Evolutionary conservation across 805 yeast species (phyloP).

Genomic region (Aciculoconidium aculeatum): DNA sequence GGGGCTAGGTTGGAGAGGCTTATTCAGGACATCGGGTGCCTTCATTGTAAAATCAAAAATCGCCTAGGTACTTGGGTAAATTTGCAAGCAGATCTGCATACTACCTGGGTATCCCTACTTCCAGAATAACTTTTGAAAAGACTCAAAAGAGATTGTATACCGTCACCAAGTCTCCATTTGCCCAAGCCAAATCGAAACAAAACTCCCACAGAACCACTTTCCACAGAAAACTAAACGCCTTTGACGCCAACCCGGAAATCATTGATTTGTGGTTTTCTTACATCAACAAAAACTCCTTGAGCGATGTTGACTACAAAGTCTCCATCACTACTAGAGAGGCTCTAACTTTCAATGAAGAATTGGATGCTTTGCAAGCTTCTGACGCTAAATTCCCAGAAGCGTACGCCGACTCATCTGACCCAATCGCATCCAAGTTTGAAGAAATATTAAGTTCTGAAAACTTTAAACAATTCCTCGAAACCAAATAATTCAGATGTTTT

Average conservation of each 20-base stretch:
- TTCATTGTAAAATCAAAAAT: too few species aligned
- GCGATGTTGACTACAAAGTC: slow-evolving; percentile 83
- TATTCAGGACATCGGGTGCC: too few species aligned
- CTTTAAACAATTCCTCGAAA: slow-evolving; percentile 51
- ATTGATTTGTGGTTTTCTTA: slow-evolving; percentile 78
- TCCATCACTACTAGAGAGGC: slow-evolving; percentile 44
- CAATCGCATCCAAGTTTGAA: slow-evolving; percentile 60
- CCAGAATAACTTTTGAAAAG: slow-evolving; percentile 63
- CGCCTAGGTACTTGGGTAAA: too few species aligned
- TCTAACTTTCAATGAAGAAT: slow-evolving; percentile 24
- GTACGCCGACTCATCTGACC: slow-evolving; percentile 30
- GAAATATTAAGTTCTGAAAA: slow-evolving; percentile 66
- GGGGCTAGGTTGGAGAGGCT: too few species aligned
- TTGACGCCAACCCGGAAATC: slow-evolving; percentile 81
- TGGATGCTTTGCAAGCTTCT: slow-evolving; percentile 26
- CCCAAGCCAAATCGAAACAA: slow-evolving; percentile 89
- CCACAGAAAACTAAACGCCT: slow-evolving; percentile 65
- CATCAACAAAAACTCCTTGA: slow-evolving; percentile 66
- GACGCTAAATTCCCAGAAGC: slow-evolving; percentile 29
- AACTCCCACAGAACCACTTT: slow-evolving; percentile 87
- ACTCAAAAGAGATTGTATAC: slow-evolving; percentile 86
- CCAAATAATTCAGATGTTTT: slow-evolving; percentile 4
- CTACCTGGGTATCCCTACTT: slow-evolving; percentile 81
- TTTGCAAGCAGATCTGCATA: slow-evolving; percentile 88
- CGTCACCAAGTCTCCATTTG: slow-evolving; percentile 88